Evolutionary conservation across 768 basidiomycete genomes (phyloP), one percentile per base, ranked within the genome.

Genomic region (Lyophyllum semitale): DNA sequence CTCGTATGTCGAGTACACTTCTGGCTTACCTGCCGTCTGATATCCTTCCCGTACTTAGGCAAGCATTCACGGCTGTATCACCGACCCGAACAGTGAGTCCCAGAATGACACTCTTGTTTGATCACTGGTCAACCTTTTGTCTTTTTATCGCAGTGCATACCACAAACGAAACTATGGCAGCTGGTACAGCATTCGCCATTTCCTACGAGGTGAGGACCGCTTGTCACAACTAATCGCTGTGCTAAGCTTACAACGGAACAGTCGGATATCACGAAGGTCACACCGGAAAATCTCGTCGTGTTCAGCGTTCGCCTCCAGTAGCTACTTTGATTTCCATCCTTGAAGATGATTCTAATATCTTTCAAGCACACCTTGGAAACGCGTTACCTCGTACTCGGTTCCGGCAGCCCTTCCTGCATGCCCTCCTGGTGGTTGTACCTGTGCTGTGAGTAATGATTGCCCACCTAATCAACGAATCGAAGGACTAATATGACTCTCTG

Each of bases 181-280:
- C 82, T 43, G 82, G 82, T 1, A 80, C 81, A 32, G 81, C 78
- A 6, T 82, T 84, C 54, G 81, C 81, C 15, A 84, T 84, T 53
- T 74, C 81, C 17, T 84, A 84, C 59, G 62, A 74, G 47, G 81
- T 80, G 43, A 22, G 66, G 54, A 35, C 20, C 11, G 45, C 8
- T 15, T 35, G n/a, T 44, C 18, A 1, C 17, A 32, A 22, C 3
- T 3, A 18, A 27, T 43, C 48, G 49, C 51, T 41, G 32, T 22
- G 27, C 23, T 15, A 18, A 23, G n/a, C 45, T 53, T 23, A 23
- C 45, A 23, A 26, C 42, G 26, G 7, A n/a, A 59, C 45, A 81
- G 79, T 81, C 81, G 8, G 76, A 81, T 48, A 69, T 84, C 58
- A 70, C 61, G 11, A 40, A 75, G 35, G 80, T 82, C 8, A 82